Conservation (phyloP, 495 filamentous ascomycete species). For the Aspergillus funiculosus region DNA sequence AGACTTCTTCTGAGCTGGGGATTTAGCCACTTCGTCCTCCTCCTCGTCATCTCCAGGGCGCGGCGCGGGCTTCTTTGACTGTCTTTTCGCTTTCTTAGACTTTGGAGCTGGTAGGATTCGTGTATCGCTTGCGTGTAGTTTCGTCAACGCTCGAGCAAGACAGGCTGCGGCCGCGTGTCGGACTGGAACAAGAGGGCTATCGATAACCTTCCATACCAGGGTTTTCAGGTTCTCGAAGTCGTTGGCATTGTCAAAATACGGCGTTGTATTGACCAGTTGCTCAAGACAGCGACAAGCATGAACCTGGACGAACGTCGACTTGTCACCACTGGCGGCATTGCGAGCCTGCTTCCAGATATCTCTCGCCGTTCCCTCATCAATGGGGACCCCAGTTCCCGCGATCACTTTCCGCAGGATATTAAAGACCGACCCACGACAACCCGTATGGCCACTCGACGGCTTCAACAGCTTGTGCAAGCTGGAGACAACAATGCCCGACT, state of each 20-base stretch:
- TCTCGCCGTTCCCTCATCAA: constrained; percentile 79
- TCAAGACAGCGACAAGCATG: constrained; percentile 77
- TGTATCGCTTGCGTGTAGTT: constrained; percentile 64
- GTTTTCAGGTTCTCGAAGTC: constrained; percentile 85
- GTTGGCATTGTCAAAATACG: constrained; percentile 79
- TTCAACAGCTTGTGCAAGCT: constrained; percentile 76
- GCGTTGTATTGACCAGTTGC: constrained; percentile 60
- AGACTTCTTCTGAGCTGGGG: constrained; percentile 60
- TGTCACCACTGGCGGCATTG: constrained; percentile 70
- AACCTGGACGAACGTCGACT: constrained; percentile 73
- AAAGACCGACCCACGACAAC: constrained; percentile 78
- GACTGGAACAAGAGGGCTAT: constrained; percentile 65
- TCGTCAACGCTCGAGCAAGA: constrained; percentile 70
- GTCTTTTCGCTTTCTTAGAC: constrained; percentile 67
- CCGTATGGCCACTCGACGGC: constrained; percentile 69
- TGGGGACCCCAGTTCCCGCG: constrained; percentile 61
- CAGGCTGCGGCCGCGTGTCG: constrained; percentile 85
- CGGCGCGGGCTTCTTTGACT: constrained; percentile 62
- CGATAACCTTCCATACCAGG: constrained; percentile 76
- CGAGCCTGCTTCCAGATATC: constrained; percentile 93
- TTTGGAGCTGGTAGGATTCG: constrained; percentile 52
- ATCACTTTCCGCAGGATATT: constrained; percentile 70
- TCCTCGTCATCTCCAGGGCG: constrained; percentile 70
- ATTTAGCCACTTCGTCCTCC: constrained; percentile 64
- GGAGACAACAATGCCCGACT: constrained; percentile 67